A percentile compares a stretch with the other conserved stretches of the same genome.
Evolutionary conservation across 768 basidiomycete species (phyloP).

Genomic region (Lanmaoa pseudosensibilis): DNA sequence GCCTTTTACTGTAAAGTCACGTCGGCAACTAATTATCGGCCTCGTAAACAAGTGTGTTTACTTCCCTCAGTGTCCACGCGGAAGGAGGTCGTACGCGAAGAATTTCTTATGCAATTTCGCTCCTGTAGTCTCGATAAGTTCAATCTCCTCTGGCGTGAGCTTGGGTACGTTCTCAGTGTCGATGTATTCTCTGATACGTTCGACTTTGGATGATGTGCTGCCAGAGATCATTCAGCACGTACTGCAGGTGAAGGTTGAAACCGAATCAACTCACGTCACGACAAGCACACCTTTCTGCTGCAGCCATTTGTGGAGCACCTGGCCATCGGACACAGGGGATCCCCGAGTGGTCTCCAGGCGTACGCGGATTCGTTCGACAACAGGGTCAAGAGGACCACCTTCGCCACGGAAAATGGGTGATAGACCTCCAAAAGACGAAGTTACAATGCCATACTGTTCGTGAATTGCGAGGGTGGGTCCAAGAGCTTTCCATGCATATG

Average conservation of each 20-base stretch:
- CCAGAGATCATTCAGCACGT: not conserved
- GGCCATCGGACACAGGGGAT: constrained; percentile 26
- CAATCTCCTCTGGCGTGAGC: constrained; percentile 27
- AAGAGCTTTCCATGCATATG: constrained; percentile 48
- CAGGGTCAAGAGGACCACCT: constrained; percentile 41
- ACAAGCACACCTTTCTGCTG: constrained; percentile 32
- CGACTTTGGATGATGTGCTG: constrained; percentile 36
- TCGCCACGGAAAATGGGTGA: constrained; percentile 37
- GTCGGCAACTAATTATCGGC: too few species aligned
- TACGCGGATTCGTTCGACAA: constrained; percentile 35
- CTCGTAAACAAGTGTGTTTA: too few species aligned
- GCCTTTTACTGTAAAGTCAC: too few species aligned
- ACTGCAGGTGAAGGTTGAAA: not conserved
- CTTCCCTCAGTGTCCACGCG: too few species aligned
- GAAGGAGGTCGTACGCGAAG: constrained; percentile 26
- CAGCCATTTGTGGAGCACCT: constrained; percentile 33
- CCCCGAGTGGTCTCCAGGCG: constrained; percentile 29
- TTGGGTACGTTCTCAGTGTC: constrained; percentile 30
- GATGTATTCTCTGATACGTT: constrained; percentile 35
- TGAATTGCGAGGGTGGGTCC: constrained; percentile 36
- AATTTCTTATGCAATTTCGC: constrained; percentile 22
- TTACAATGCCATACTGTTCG: constrained; percentile 39
- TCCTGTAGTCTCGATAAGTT: constrained; percentile 28
- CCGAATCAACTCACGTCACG: constrained; percentile 27
- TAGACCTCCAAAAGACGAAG: constrained; percentile 42